phyloP scores from a whole-genome alignment of 768 basidiomycete species.

The Serendipita sp. region DNA sequence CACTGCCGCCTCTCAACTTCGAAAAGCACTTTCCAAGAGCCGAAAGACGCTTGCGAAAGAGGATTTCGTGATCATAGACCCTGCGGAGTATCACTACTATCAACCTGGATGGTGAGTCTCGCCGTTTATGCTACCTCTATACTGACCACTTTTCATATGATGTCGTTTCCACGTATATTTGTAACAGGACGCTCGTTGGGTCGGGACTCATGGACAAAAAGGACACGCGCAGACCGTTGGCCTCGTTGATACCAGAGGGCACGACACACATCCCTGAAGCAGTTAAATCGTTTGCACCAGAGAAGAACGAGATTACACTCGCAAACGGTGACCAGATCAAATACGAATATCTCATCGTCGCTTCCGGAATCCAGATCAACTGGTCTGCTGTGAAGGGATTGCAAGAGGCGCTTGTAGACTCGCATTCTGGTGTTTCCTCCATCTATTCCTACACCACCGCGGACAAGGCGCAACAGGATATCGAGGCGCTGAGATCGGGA shows the following conservation, averaged over 20 bases:
- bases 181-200: constrained; percentile 72
- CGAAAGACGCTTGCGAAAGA: constrained; percentile 50
- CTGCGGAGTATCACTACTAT: constrained; percentile 70
- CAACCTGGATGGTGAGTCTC: constrained; percentile 77
- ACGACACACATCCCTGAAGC: constrained; percentile 57
- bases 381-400: constrained; percentile 65
- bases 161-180: neutral
- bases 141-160: neutral
- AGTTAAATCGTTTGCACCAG: constrained; percentile 60
- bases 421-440: constrained; percentile 67
- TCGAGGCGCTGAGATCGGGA: constrained; percentile 59
- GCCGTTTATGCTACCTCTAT: neutral
- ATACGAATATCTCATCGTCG: constrained; percentile 82
- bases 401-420: constrained; percentile 56
- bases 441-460: constrained; percentile 86
- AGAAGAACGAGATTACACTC: constrained; percentile 57
- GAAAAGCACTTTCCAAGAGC: constrained; percentile 55
- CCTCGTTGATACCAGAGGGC: constrained; percentile 56
- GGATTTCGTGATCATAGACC: constrained; percentile 79
- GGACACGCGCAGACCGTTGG: constrained; percentile 51
- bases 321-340: constrained; percentile 48
- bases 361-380: constrained; percentile 77
- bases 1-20: constrained; percentile 75
- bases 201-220: constrained; percentile 47
- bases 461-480: constrained; percentile 77